Conservation (phyloP, 2,329 filamentous ascomycete species). For the Calonectria pteridis region DNA sequence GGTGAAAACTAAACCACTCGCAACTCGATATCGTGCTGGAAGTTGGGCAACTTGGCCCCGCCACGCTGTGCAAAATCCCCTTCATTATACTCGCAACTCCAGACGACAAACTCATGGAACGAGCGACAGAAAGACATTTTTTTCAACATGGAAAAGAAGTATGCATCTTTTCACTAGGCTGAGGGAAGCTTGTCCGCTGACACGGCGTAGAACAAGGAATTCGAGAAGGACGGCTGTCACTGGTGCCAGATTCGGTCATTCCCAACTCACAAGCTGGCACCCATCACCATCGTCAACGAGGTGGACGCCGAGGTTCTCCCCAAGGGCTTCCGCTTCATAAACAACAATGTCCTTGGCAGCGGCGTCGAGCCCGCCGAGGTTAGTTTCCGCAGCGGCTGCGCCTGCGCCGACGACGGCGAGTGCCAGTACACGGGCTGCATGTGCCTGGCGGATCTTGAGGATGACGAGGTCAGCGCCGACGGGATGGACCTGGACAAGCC, state of each 20-base stretch:
- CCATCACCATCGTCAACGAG: constrained; percentile 75
- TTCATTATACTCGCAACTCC: background rate
- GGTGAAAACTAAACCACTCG: background rate
- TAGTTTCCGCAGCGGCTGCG: constrained; percentile 77
- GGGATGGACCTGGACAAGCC: constrained; percentile 31
- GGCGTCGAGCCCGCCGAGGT: constrained; percentile 71
- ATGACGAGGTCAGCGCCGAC: constrained; percentile 59
- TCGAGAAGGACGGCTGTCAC: constrained; percentile 64
- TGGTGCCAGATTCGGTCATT: constrained; percentile 72
- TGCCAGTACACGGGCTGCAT: constrained; percentile 77
- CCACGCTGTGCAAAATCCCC: background rate
- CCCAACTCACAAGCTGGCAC: constrained; percentile 59
- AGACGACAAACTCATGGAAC: constrained; percentile 55
- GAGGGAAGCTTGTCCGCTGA: background rate
- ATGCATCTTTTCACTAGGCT: background rate
- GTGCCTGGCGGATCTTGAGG: constrained; percentile 75
- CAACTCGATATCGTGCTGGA: background rate
- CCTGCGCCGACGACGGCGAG: constrained; percentile 70
- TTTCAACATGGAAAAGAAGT: constrained; percentile 60
- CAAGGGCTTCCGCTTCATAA: constrained; percentile 76
- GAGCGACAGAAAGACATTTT: constrained; percentile 61
- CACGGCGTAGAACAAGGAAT: constrained; percentile 47
- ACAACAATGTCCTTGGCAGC: constrained; percentile 68
- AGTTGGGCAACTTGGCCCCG: background rate
- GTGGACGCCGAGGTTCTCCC: constrained; percentile 69